These are phyloP conservation scores for Sclerotinia glacialis DNA, from an alignment of 2,329 filamentous ascomycete species.

Conservation along the genomic window DNA sequence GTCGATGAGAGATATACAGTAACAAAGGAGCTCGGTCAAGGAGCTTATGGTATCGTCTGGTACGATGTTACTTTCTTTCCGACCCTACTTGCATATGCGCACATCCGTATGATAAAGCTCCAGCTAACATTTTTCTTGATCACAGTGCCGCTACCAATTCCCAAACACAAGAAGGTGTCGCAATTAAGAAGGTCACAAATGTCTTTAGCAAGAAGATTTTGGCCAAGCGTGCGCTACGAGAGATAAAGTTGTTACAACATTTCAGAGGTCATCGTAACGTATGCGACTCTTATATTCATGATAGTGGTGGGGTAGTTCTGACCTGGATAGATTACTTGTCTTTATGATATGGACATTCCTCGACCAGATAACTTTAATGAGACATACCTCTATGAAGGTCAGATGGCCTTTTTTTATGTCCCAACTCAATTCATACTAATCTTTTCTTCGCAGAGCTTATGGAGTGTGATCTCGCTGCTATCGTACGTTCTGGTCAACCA, in stretches of 20 bases:
- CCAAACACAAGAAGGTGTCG: conserved; percentile 87
- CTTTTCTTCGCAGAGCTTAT: conserved; percentile 71
- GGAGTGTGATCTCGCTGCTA: conserved; percentile 97
- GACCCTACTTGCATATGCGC: conserved; percentile 15
- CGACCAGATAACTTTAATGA: conserved; percentile 98
- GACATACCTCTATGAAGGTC: conserved; percentile 97
- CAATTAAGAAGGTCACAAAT: conserved; percentile 99
- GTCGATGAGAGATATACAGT: conserved; percentile 98
- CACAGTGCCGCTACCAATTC: conserved; percentile 85
- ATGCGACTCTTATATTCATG: conserved; percentile 41
- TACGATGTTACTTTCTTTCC: conserved; percentile 47
- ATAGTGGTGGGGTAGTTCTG: conserved; percentile 38
- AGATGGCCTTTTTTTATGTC: neutral
- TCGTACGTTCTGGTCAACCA: conserved; percentile 94
- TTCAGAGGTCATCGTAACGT: conserved; percentile 89
- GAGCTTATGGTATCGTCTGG: conserved; percentile 98
- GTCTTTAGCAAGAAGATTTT: conserved; percentile 99
- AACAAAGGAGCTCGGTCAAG: conserved; percentile 97
- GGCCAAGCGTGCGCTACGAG: conserved; percentile 92
- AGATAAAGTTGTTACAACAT: conserved; percentile 98
- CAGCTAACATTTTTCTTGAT: conserved; percentile 27
- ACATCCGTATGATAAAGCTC: conserved; percentile 31
- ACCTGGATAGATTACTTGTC: conserved; percentile 79
- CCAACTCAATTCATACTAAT: conserved; percentile 26
- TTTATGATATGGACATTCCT: conserved; percentile 99